Evolutionary conservation across 2,329 filamentous ascomycete species (phyloP), one percentile per base, ranked within the genome.

Genomic region (Aspergillus sp.): DNA sequence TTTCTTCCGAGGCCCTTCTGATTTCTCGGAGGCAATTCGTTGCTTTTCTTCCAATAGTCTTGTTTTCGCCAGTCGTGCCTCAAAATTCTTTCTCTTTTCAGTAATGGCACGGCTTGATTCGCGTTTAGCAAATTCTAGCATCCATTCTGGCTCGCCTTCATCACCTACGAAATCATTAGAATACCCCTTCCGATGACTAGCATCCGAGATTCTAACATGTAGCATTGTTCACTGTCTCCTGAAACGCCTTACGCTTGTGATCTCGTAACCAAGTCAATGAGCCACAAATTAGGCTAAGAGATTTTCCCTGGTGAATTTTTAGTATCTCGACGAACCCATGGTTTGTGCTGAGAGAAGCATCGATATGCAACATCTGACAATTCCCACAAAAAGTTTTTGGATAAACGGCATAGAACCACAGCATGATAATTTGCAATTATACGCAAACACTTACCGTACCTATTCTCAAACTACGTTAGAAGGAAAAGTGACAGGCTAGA

Each of bases 181-280:
- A 36, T 33, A 13, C 33, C 10, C 32, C 5, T 13, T 13, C 33
- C n/a, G 10, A 19, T 7, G 28, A 27, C 11, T 35, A 7, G 37
- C 46, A 44, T 40, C 35, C 40, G 46, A 53, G 53, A 39, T 54
- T 60, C 71, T 58, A 51, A 65, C 64, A 60, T 49, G 73, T 38
- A 64, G 75, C 45, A 59, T 66, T 45, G 63, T 73, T 45, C 73
- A 77, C 37, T 57, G 76, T 51, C 60, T 76, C 64, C 72, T 85
- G 66, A 72, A 85, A 67, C 48, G 64, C 54, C 58, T 73, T 62
- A 66, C 82, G 73, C 63, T 94, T 91, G 67, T 90, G 80, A 44
- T 88, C 80, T 38, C 90, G 83, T n/a, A 96, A 74, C 90, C 90
- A 96, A 3, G 90, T 95, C 57, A 96, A 66, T 5, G 90, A 84